A percentile compares a stretch with the other conserved stretches of the same genome.
Conservation (phyloP, 306 rosid species). For the Hippophae gyantsensis region DNA sequence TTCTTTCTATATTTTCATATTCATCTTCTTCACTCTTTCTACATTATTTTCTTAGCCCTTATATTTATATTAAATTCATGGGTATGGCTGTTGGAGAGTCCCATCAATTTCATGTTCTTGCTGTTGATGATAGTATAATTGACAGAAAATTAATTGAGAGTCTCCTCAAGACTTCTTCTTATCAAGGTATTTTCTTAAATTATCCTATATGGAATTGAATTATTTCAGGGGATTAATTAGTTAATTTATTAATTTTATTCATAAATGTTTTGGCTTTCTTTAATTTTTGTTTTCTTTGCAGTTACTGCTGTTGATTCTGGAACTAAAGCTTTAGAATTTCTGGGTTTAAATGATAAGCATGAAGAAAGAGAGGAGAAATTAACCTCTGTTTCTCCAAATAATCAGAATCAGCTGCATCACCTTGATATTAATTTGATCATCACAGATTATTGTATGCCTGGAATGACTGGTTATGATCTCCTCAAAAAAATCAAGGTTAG, state of each 20-base stretch:
- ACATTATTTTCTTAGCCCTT: constrained; percentile 4
- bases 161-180: constrained; percentile 78
- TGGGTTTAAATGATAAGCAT: constrained; percentile 40
- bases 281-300: constrained; percentile 11
- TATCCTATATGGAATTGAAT: not conserved
- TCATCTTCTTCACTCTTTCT: not conserved
- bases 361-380: constrained; percentile 17
- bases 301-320: constrained; percentile 90
- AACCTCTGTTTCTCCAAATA: constrained; percentile 22
- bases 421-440: constrained; percentile 65
- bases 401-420: constrained; percentile 40
- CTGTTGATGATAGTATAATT: constrained; percentile 70
- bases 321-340: constrained; percentile 57
- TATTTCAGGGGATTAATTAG: no score
- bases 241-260: not conserved
- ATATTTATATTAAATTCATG: constrained; percentile 23
- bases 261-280: not conserved
- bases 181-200: constrained; percentile 41
- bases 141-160: constrained; percentile 77
- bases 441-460: constrained; percentile 95
- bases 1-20: constrained; percentile 14
- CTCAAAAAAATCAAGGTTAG: constrained; percentile 71
- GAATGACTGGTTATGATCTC: constrained; percentile 84
- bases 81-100: constrained; percentile 33
- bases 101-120: constrained; percentile 64